phyloP scores from a whole-genome alignment of 75 land plant species.

The Adiantum capillusveneris region DNA sequence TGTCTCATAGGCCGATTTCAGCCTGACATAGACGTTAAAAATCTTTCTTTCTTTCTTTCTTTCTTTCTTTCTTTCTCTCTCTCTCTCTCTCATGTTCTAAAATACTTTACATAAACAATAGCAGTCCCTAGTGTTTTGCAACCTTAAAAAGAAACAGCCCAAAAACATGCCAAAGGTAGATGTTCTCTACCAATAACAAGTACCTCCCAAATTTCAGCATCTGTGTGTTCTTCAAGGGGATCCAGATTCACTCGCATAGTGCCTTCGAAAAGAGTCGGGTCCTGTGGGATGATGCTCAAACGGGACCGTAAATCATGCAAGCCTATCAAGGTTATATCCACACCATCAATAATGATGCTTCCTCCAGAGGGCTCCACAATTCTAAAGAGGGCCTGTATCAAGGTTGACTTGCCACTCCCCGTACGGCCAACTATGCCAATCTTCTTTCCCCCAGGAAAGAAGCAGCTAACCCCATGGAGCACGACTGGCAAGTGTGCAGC shows the following conservation, averaged over 20 bases:
- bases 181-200: too few species aligned
- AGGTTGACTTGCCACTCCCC: constrained; percentile 51
- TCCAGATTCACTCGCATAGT: constrained; percentile 46
- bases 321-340: constrained; percentile 40
- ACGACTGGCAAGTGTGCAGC: constrained; percentile 37
- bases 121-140: too few species aligned
- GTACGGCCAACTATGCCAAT: constrained; percentile 49
- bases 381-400: constrained; percentile 49
- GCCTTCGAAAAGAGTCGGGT: constrained; percentile 54
- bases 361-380: constrained; percentile 46
- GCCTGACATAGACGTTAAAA: too few species aligned
- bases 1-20: too few species aligned
- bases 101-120: too few species aligned
- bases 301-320: constrained; percentile 43
- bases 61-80: too few species aligned
- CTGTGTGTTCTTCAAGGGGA: constrained; percentile 47
- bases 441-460: constrained; percentile 39
- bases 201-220: constrained; percentile 55
- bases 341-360: constrained; percentile 35
- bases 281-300: constrained; percentile 50
- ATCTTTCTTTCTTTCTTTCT: too few species aligned
- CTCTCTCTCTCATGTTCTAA: too few species aligned
- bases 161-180: too few species aligned
- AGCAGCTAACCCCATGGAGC: constrained; percentile 41
- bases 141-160: too few species aligned